phyloP scores from a whole-genome alignment of 2,329 filamentous ascomycete genomes.

The Diaporthe nobilis region DNA sequence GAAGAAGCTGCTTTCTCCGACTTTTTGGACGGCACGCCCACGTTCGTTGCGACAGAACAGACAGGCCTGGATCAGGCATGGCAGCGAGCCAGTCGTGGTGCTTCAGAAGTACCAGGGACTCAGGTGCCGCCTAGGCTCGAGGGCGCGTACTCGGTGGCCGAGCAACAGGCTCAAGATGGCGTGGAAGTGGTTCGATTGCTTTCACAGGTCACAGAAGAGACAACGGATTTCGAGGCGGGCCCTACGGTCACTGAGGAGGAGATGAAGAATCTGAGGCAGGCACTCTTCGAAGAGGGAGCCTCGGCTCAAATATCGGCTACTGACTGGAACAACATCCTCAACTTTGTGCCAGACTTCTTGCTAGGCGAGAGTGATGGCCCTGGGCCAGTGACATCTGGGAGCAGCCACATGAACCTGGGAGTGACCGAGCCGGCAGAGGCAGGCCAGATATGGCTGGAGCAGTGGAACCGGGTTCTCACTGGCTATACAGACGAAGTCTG shows the following conservation, averaged over 20 bases:
- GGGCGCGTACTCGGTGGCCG: conserved; percentile 46
- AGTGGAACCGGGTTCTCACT: conserved; percentile 70
- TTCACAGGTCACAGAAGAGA: conserved; percentile 45
- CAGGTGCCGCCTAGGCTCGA: not conserved
- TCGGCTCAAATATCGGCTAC: conserved; percentile 39
- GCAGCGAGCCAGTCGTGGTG: conserved; percentile 26
- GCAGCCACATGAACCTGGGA: conserved; percentile 55
- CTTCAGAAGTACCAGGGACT: not conserved
- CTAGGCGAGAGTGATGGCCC: conserved; percentile 44
- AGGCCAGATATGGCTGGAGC: conserved; percentile 63
- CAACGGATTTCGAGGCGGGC: conserved; percentile 43
- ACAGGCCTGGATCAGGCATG: conserved; percentile 42
- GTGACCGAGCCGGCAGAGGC: conserved; percentile 55
- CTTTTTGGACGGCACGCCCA: conserved; percentile 52
- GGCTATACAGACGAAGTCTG: conserved; percentile 77
- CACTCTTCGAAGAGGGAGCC: conserved; percentile 53
- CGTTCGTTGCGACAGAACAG: conserved; percentile 44
- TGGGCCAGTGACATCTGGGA: conserved; percentile 40
- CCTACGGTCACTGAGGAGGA: conserved; percentile 49
- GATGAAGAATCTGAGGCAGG: conserved; percentile 52
- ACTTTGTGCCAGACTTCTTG: conserved; percentile 65
- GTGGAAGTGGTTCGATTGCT: conserved; percentile 57
- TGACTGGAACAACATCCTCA: conserved; percentile 63
- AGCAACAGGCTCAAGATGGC: conserved; percentile 55
- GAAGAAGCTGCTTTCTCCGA: conserved; percentile 55